Evolutionary conservation across 495 filamentous ascomycete species (phyloP).

Genomic region (Oleoguttula mirabilis): DNA sequence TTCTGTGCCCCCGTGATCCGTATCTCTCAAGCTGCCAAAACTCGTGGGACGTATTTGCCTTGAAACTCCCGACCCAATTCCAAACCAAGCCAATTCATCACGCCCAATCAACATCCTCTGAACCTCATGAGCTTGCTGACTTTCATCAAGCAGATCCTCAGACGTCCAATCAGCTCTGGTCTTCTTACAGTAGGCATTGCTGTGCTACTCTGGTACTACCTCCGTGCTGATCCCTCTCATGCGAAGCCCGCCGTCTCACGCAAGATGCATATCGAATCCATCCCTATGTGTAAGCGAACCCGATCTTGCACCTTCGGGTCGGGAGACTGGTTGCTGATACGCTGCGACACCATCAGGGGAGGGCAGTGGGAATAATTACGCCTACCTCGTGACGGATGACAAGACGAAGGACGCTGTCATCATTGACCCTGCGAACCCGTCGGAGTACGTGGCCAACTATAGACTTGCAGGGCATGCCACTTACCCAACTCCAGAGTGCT

Average conservation of each 20-base stretch:
- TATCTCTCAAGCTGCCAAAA: too few relatives aligned
- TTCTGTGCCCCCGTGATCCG: too few relatives aligned
- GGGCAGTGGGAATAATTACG: slow-evolving; percentile 87
- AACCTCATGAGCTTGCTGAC: slow-evolving; percentile 14
- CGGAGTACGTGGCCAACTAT: slow-evolving; percentile 72
- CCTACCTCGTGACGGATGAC: slow-evolving; percentile 88
- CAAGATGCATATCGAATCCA: slow-evolving; percentile 89
- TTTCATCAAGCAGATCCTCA: slow-evolving; percentile 2
- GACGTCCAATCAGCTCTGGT: slow-evolving; percentile 1
- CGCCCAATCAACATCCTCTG: neutral
- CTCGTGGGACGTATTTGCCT: too few relatives aligned
- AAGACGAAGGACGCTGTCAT: slow-evolving; percentile 85
- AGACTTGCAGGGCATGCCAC: neutral
- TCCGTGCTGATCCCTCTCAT: slow-evolving; percentile 3
- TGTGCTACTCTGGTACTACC: slow-evolving; percentile 8
- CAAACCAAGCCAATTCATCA: too few relatives aligned
- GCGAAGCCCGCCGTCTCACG: slow-evolving; percentile 21
- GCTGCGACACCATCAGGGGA: slow-evolving; percentile 57
- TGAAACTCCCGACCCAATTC: too few relatives aligned
- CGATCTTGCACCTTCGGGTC: too few relatives aligned
- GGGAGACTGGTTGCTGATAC: too few relatives aligned
- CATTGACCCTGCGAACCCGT: slow-evolving; percentile 85
- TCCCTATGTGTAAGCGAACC: slow-evolving; percentile 90
- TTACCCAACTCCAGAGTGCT: slow-evolving; percentile 61
- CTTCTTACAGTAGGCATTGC: slow-evolving; percentile 14